A percentile compares a stretch with the other conserved stretches of the same genome.
Conservation (phyloP, 371 early-diverging fungal genomes). For the Mortierella sp. region DNA sequence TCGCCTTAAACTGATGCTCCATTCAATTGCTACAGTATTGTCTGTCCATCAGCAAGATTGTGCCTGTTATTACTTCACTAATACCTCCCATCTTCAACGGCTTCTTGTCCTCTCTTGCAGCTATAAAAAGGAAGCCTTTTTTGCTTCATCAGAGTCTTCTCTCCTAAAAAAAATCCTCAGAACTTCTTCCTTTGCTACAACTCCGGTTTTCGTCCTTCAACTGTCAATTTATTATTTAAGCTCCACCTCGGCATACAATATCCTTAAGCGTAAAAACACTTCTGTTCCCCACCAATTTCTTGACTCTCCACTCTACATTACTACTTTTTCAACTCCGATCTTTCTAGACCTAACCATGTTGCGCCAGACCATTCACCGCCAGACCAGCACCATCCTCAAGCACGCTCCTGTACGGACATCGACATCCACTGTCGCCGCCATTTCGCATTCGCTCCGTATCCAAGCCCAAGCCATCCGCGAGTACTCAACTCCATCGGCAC, state of each 20-base stretch:
- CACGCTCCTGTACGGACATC: constrained; percentile 26
- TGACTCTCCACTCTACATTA: constrained; percentile 2
- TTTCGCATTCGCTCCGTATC: constrained; percentile 41
- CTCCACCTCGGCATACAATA: not conserved
- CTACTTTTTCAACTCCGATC: not conserved
- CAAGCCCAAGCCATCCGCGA: constrained; percentile 46
- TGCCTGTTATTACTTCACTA: not conserved
- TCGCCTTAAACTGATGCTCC: not conserved
- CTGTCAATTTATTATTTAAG: not conserved
- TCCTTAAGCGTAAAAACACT: not conserved
- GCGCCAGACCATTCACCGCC: constrained; percentile 40
- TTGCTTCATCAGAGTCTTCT: not conserved
- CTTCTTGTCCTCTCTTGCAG: not conserved
- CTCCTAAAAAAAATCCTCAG: not conserved
- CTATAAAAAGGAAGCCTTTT: constrained; percentile 7
- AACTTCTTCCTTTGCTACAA: not conserved
- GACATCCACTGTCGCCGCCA: constrained; percentile 33
- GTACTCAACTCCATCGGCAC: constrained; percentile 38
- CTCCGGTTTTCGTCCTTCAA: not conserved
- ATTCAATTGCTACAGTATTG: no score
- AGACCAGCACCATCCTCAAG: constrained; percentile 39
- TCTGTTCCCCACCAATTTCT: not conserved
- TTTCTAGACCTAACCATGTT: constrained; percentile 24
- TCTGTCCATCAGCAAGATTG: no score
- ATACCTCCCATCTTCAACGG: no score